Percentiles rank a stretch among this genome's conserved stretches.
Conservation (phyloP, 2,329 filamentous ascomycete species). For the Alternaria sp. region DNA sequence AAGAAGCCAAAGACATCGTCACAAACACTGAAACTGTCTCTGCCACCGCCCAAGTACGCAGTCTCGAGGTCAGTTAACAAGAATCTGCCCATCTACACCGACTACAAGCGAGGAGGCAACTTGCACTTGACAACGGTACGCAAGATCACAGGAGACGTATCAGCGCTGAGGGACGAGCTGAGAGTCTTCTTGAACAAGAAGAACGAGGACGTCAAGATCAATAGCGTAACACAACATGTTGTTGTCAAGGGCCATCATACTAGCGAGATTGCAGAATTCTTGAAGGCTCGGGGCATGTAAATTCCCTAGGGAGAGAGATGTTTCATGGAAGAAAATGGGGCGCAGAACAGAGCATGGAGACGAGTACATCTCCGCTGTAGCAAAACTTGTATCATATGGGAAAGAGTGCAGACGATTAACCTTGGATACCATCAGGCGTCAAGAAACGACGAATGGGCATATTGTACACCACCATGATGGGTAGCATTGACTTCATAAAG, state of each 20-base stretch:
- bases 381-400: background rate
- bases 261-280: constrained; percentile 20
- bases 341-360: background rate
- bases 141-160: constrained; percentile 78
- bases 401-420: background rate
- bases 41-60: constrained; percentile 65
- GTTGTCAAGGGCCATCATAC: constrained; percentile 43
- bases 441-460: background rate
- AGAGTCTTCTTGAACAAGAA: constrained; percentile 65
- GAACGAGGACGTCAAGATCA: constrained; percentile 64
- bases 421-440: background rate
- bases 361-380: background rate
- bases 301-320: background rate
- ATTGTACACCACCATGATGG: background rate
- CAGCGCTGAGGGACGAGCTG: constrained; percentile 71
- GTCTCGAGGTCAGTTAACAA: constrained; percentile 75
- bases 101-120: constrained; percentile 78
- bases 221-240: constrained; percentile 75
- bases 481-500: background rate
- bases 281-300: constrained; percentile 31
- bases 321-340: background rate
- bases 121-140: constrained; percentile 77
- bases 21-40: constrained; percentile 14
- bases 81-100: constrained; percentile 80
- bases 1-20: constrained; percentile 12